Conservation (phyloP, 2,329 filamentous ascomycete genomes). For the Sordariomycetes sp. region DNA sequence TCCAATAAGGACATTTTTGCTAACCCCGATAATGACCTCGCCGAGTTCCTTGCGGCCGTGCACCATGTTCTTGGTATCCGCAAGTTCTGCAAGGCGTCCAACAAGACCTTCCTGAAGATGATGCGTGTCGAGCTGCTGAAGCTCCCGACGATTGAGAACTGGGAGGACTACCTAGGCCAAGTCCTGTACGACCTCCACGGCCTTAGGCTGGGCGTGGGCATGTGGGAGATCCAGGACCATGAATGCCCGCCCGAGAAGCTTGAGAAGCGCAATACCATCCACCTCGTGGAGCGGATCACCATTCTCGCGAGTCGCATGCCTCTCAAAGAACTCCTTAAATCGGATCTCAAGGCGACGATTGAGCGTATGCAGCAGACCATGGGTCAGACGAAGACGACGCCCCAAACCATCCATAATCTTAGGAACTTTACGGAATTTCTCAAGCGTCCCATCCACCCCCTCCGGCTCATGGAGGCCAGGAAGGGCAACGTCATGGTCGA, state of each 20-base stretch:
- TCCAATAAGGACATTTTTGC: conserved; percentile 57
- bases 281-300: conserved; percentile 76
- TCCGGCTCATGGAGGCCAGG: conserved; percentile 70
- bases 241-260: conserved; percentile 67
- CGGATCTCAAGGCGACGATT: conserved; percentile 79
- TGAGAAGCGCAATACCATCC: conserved; percentile 69
- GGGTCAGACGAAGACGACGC: conserved; percentile 64
- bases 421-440: conserved; percentile 73
- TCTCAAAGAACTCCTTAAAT: conserved; percentile 85
- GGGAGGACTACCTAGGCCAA: conserved; percentile 79
- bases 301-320: conserved; percentile 71
- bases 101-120: conserved; percentile 81
- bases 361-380: conserved; percentile 89
- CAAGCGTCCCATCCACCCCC: conserved; percentile 72
- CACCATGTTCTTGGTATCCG: conserved; percentile 79
- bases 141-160: conserved; percentile 65
- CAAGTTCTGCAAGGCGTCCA: conserved; percentile 73
- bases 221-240: conserved; percentile 65
- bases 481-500: conserved; percentile 68
- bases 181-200: conserved; percentile 77
- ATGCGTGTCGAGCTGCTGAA: conserved; percentile 77
- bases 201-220: conserved; percentile 60
- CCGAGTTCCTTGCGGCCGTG: conserved; percentile 69
- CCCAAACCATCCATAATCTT: conserved; percentile 78
- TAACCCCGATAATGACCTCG: conserved; percentile 58